Evolutionary conservation across 2,329 filamentous ascomycete species (phyloP), one percentile per base, ranked within the genome.

Genomic region (Moelleriella libera): DNA sequence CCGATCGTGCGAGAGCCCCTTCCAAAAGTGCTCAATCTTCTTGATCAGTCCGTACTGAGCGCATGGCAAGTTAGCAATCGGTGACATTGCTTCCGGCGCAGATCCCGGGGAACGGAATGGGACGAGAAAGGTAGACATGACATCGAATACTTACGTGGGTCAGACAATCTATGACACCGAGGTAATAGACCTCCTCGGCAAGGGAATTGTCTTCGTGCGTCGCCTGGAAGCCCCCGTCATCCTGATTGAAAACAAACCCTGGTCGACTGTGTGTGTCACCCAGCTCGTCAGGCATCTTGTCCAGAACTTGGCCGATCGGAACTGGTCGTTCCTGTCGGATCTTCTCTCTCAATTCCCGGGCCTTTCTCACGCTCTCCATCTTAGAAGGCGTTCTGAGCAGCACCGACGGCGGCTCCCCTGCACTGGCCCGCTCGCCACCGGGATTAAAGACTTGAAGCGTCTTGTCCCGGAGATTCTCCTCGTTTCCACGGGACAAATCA

Each of bases 121-220:
- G 11, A 11, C 7, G 11, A 37, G 32, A 37, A 37, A 37, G 11
- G 32, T 7, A 37, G 32, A 7, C 7, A 37, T 37, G 40, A 14
- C 40, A 41, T 12, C 8, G 8, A 11, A 14, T 11, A 78, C 86
- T 79, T 75, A 94, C 88, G 63, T 96, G 88, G 57, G 92, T 98
- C 58, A 98, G 72, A 64, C 92, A 98, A 66, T 98, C 92, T 63
- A 98, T 98, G 57, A 98, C 94, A 37, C 92, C 94, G 6, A 98
- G 78, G 62, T 98, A 98, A 66, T 98, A 98, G 41, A 98, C 88
- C 66, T 95, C 88, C 47, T 96, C 87, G 2, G 84, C 89, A 1
- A 85, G 80, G 12, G 71, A 69, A 52, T 94, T 84, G 64, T 95
- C 82, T 63, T 96, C 88, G 60, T 96, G 88, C 1, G 92, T 97